Evolutionary conservation across 2,329 filamentous ascomycete genomes (phyloP), one percentile per base, ranked within the genome.

Genomic region (Sodiomyces alkalinus): DNA sequence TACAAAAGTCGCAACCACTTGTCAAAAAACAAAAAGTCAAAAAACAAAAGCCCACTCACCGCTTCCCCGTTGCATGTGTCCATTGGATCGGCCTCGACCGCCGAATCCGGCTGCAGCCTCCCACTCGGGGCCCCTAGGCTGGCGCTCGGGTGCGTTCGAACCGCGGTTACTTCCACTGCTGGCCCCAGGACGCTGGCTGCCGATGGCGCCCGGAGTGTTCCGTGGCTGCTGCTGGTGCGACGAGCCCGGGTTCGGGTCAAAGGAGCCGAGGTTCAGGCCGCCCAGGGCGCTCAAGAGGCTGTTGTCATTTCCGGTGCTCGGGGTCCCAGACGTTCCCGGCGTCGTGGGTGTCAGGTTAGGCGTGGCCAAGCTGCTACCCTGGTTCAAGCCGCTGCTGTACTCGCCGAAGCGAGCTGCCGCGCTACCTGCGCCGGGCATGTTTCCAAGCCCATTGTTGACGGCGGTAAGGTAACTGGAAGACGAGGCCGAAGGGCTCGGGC

Each of bases 401-500:
- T 66, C 62, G 11, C 55, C 51, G 29, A 61, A 60, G 15, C 60
- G 57, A 15, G 53, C 53, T 12, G 48, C 43, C 6, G 44, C 41
- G 24, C 43, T 45, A 14, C 37, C 31, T 6, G 46, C 52, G 24
- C 41, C 43, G 20, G 45, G 38, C 40, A 82, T 59, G 34, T 66
- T 69, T 38, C 72, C 71, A 31, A 82, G 47, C 17, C 52, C 53
- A 4, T 43, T 53, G 39, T 72, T 71, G 33, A 82, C 47, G 17
- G 52, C 53, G 4, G 44, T 54, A 16, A 57, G 52, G 48, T 92
- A 93, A 59, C 83, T 92, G 5, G 82, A 82, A 12, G 82, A 83
- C 9, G 90, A 93, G 6, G 78, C 77, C 3, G 81, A 87, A 5
- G 90, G 87, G 41, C 87, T 96, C 8, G 87, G 87, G 11, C 86